Percentiles rank a stretch among this genome's conserved stretches.
Evolutionary conservation across 73 alveolate species (phyloP).

Genomic region (Tetrahymena elliotti): DNA sequence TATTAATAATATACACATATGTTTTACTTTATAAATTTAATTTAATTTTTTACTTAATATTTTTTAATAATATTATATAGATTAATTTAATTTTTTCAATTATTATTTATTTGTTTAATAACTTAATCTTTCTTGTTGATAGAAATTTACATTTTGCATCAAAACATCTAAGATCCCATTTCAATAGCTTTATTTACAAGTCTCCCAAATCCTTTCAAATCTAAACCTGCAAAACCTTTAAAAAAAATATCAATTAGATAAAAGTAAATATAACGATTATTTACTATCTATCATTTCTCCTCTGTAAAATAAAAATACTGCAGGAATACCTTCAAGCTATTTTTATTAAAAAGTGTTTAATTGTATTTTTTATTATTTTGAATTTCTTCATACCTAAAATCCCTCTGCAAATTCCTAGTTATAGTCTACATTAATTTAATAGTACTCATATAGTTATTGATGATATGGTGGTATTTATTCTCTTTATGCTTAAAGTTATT

Average conservation of each 20-base stretch:
- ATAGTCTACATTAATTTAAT: not conserved
- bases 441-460: not conserved
- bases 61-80: no score
- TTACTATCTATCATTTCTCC: not conserved
- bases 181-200: not conserved
- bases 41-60: no score
- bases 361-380: not conserved
- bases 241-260: not conserved
- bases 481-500: not conserved
- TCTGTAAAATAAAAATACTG: not conserved
- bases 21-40: no score
- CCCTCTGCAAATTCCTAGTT: not conserved
- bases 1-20: no score
- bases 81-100: no score
- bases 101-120: no score
- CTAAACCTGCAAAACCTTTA: not conserved
- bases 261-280: not conserved
- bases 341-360: not conserved
- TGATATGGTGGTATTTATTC: not conserved
- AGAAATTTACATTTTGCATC: not conserved
- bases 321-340: not conserved
- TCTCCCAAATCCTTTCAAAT: not conserved
- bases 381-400: not conserved
- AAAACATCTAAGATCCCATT: not conserved
- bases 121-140: not conserved